phyloP scores from a whole-genome alignment of 768 basidiomycete genomes.

The Mrakia blollopis region DNA sequence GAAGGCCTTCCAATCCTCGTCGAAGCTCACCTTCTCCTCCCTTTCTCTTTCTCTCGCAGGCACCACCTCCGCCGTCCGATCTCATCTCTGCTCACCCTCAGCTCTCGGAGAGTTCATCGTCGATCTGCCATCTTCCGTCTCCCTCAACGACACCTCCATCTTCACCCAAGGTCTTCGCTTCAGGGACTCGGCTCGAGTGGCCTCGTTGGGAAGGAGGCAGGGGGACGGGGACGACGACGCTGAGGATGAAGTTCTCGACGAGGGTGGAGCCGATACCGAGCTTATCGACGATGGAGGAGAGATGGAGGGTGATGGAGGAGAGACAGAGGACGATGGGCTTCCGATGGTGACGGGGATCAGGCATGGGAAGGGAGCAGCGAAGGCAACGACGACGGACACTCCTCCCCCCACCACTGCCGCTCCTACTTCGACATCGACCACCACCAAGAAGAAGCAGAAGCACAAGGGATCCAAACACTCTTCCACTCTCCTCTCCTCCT shows the following conservation, averaged over 20 bases:
- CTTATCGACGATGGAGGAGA: slow-evolving; percentile 10
- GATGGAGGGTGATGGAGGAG: slow-evolving; percentile 18
- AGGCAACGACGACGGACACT: not conserved
- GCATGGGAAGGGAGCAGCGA: slow-evolving; percentile 9
- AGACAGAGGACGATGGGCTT: slow-evolving; percentile 18
- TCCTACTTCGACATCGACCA: not conserved
- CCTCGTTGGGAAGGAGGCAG: too few species aligned
- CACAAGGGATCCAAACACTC: not conserved
- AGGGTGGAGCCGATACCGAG: slow-evolving; percentile 23
- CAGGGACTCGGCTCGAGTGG: slow-evolving; percentile 16
- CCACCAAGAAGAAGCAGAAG: not conserved
- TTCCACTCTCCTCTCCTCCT: not conserved
- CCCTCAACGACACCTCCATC: slow-evolving; percentile 68
- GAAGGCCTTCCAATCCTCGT: too few species aligned
- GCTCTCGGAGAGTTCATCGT: slow-evolving; percentile 89
- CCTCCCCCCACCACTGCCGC: not conserved
- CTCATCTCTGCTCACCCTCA: slow-evolving; percentile 62
- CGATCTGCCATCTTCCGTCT: slow-evolving; percentile 51
- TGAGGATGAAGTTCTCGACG: not conserved
- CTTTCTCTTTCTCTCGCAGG: slow-evolving; percentile 42
- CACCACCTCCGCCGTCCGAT: slow-evolving; percentile 69
- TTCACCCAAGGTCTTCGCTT: slow-evolving; percentile 71
- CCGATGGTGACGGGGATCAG: not conserved
- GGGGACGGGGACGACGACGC: not conserved
- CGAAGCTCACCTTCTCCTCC: slow-evolving; percentile 5